phyloP scores from a whole-genome alignment of 169 alveolate species.

The Plasmodium falciparum region DNA sequence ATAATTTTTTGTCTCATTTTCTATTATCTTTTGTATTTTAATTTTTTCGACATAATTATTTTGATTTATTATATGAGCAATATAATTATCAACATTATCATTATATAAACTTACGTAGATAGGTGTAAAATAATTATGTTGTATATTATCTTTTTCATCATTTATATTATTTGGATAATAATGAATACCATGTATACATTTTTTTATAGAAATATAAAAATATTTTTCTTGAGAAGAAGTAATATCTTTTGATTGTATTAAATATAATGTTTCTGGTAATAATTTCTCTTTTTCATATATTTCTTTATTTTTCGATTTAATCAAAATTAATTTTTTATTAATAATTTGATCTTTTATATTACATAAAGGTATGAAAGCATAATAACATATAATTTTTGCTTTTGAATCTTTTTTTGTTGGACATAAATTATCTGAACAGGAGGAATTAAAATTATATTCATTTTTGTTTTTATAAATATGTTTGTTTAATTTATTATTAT shows the following conservation, averaged over 20 bases:
- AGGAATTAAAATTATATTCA: neutral
- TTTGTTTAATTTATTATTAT: neutral
- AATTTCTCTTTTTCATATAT: slow-evolving; percentile 47
- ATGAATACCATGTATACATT: slow-evolving; percentile 52
- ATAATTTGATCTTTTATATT: slow-evolving; percentile 27
- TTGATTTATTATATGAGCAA: slow-evolving; percentile 37
- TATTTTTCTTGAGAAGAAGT: slow-evolving; percentile 34
- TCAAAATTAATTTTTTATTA: slow-evolving; percentile 44
- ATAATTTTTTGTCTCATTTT: neutral
- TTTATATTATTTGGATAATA: slow-evolving; percentile 9
- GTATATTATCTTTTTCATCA: neutral
- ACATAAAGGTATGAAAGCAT: slow-evolving; percentile 34
- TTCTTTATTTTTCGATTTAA: slow-evolving; percentile 30
- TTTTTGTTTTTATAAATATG: neutral
- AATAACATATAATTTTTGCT: slow-evolving; percentile 20
- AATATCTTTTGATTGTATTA: slow-evolving; percentile 31
- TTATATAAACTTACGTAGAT: slow-evolving; percentile 46
- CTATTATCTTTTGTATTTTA: slow-evolving; percentile 18
- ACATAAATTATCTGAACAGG: neutral
- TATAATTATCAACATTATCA: slow-evolving; percentile 42
- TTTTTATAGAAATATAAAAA: slow-evolving; percentile 39
- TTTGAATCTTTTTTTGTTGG: neutral
- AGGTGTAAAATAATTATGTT: slow-evolving; percentile 20
- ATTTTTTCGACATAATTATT: slow-evolving; percentile 12
- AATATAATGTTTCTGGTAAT: slow-evolving; percentile 47